phyloP scores from a whole-genome alignment of 345 rosid species.

The Populus deltoides region DNA sequence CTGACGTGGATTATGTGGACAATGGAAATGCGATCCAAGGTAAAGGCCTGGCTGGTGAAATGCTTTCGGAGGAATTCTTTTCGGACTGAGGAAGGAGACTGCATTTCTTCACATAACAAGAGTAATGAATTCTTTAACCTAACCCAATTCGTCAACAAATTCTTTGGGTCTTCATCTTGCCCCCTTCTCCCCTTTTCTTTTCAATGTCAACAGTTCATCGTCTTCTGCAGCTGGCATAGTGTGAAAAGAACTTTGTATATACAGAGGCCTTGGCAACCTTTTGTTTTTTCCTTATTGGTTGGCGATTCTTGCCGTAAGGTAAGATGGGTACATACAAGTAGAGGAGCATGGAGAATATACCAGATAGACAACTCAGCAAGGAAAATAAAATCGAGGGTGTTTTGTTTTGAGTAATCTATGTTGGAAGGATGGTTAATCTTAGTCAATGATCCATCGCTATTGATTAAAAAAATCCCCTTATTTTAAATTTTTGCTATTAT shows the following conservation, averaged over 20 bases:
- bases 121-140: background rate
- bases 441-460: too few species aligned
- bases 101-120: background rate
- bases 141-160: slow-evolving; percentile 3
- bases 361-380: background rate
- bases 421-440: too few species aligned
- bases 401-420: background rate
- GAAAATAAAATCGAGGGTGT: background rate
- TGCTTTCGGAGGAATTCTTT: slow-evolving; percentile 34
- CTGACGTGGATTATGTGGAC: slow-evolving; percentile 41
- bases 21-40: slow-evolving; percentile 11
- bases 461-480: too few species aligned
- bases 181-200: background rate
- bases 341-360: background rate
- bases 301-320: slow-evolving; percentile 19
- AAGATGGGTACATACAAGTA: background rate
- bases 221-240: background rate
- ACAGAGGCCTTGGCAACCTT: background rate
- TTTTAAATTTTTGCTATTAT: too few species aligned
- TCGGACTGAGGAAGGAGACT: slow-evolving; percentile 32
- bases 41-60: slow-evolving; percentile 26
- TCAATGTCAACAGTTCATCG: background rate
- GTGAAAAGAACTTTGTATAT: slow-evolving; percentile 3
- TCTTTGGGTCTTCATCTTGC: background rate
- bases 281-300: background rate